Conservation (phyloP, 2,329 filamentous ascomycete species). For the Monosporascus sp. region DNA sequence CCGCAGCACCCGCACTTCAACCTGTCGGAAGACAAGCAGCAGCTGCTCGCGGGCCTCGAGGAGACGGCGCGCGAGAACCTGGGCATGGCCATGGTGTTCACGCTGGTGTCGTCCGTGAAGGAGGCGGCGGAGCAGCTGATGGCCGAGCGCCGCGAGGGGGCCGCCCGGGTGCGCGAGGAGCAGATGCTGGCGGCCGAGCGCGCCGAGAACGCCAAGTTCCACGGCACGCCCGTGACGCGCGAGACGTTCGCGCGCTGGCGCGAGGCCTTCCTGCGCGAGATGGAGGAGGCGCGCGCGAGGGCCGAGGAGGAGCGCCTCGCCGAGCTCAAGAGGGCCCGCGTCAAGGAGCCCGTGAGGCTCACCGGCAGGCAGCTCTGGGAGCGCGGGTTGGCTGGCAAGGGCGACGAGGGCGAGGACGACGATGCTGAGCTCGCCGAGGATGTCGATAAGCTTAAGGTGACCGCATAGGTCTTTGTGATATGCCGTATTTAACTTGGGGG, state of each 20-base stretch:
- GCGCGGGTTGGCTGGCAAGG: slow-evolving; percentile 62
- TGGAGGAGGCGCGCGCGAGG: slow-evolving; percentile 64
- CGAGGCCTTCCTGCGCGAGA: slow-evolving; percentile 70
- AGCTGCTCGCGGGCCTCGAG: slow-evolving; percentile 64
- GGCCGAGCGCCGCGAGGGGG: slow-evolving; percentile 62
- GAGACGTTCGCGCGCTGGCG: slow-evolving; percentile 84
- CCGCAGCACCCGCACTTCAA: slow-evolving; percentile 66
- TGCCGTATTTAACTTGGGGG: neutral
- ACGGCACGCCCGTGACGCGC: slow-evolving; percentile 80
- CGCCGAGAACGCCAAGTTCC: slow-evolving; percentile 95
- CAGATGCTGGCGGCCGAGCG: slow-evolving; percentile 59
- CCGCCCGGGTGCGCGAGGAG: slow-evolving; percentile 54
- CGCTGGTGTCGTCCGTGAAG: slow-evolving; percentile 79
- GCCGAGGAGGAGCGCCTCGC: slow-evolving; percentile 74
- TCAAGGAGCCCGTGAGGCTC: slow-evolving; percentile 68
- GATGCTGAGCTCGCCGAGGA: slow-evolving; percentile 51
- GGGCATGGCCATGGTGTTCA: slow-evolving; percentile 97
- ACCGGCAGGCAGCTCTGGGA: slow-evolving; percentile 77
- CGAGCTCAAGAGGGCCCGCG: slow-evolving; percentile 73
- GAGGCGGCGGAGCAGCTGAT: slow-evolving; percentile 87
- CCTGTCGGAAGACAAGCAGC: slow-evolving; percentile 71
- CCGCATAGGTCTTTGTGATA: slow-evolving; percentile 34
- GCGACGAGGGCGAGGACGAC: slow-evolving; percentile 61
- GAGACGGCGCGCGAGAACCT: slow-evolving; percentile 85
- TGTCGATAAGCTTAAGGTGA: slow-evolving; percentile 68